Evolutionary conservation across 1,284 basidiomycete genomes (phyloP).

Genomic region (Athelia psychrophila): DNA sequence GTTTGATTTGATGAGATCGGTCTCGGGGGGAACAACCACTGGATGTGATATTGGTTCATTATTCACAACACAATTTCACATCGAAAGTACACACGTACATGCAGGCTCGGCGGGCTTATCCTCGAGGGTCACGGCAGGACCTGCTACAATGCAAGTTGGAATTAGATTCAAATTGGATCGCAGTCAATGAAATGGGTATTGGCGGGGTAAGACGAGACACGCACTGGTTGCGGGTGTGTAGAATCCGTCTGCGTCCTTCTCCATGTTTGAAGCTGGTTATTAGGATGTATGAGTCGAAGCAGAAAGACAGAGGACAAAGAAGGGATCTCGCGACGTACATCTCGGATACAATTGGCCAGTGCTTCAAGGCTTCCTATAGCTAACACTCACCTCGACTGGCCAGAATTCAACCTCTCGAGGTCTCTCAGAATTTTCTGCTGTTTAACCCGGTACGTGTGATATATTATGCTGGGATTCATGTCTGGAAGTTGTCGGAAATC

Average conservation of each 20-base stretch:
- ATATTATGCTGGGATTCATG: too few species aligned
- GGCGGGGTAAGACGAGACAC: slow-evolving; percentile 7
- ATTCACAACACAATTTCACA: background rate
- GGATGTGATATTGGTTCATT: background rate
- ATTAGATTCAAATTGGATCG: background rate
- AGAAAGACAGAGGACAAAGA: too few species aligned
- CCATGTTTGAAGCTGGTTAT: slow-evolving; percentile 29
- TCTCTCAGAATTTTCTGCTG: too few species aligned
- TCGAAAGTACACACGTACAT: slow-evolving; percentile 13
- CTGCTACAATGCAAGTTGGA: slow-evolving; percentile 3
- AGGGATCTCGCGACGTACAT: too few species aligned
- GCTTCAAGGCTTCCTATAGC: too few species aligned
- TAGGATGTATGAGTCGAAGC: background rate
- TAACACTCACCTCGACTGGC: too few species aligned
- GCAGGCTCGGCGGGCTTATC: slow-evolving; percentile 13
- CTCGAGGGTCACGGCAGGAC: slow-evolving; percentile 10
- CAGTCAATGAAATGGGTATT: background rate
- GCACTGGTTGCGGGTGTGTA: slow-evolving; percentile 47
- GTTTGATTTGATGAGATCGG: slow-evolving; percentile 67
- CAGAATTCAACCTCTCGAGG: too few species aligned
- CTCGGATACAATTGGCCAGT: too few species aligned
- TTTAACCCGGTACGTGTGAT: too few species aligned
- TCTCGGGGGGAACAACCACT: slow-evolving; percentile 17
- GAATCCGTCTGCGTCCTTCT: slow-evolving; percentile 76
- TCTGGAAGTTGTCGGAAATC: too few species aligned